Conservation (phyloP, 2,329 filamentous ascomycete genomes). For the Fusarium setosum region DNA sequence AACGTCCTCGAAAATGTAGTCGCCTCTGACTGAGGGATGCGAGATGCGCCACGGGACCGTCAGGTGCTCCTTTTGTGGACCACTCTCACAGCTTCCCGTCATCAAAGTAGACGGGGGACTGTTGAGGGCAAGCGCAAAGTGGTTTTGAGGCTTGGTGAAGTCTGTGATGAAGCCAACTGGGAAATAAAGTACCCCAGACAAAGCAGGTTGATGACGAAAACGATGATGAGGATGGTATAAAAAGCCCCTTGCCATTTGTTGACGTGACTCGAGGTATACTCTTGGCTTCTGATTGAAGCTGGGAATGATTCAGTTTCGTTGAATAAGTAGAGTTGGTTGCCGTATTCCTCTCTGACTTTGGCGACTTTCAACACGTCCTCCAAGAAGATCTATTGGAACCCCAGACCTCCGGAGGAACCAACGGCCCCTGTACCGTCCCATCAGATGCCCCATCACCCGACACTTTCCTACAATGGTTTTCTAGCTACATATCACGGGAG, state of each 20-base stretch:
- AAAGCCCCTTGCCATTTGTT: neutral
- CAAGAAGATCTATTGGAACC: slow-evolving; percentile 21
- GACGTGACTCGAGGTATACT: neutral
- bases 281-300: neutral
- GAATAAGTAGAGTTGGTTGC: neutral
- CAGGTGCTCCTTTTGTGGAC: neutral
- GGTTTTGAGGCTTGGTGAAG: neutral
- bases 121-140: neutral
- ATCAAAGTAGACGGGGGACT: neutral
- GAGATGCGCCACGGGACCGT: neutral
- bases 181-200: neutral
- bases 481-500: slow-evolving; percentile 13
- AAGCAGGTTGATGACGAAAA: neutral
- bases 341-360: too few relatives aligned
- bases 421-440: slow-evolving; percentile 18
- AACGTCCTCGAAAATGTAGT: neutral
- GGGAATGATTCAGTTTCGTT: neutral
- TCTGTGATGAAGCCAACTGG: neutral
- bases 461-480: slow-evolving; percentile 33
- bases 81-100: neutral
- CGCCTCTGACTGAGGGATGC: too few relatives aligned
- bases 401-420: neutral
- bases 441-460: slow-evolving; percentile 21
- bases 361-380: slow-evolving; percentile 13
- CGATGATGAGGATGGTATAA: neutral